These are phyloP conservation scores for Plasmodium relictum DNA, from an alignment of 169 alveolate species.

Conservation along the genomic window DNA sequence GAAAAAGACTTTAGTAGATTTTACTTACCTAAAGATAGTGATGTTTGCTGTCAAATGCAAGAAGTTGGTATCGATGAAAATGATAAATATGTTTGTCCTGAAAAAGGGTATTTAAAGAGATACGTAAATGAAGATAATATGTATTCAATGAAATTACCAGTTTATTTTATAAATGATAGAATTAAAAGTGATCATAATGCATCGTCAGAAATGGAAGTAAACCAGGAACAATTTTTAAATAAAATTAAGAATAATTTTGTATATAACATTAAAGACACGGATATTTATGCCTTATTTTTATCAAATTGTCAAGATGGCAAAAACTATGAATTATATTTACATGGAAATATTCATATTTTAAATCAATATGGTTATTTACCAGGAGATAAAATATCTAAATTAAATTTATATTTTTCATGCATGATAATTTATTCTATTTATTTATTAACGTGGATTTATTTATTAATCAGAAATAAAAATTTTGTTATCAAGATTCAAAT, in stretches of 20 bases:
- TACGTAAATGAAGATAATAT: slow-evolving; percentile 40
- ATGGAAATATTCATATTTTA: slow-evolving; percentile 76
- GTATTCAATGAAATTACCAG: slow-evolving; percentile 72
- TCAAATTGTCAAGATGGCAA: slow-evolving; percentile 74
- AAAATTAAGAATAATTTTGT: slow-evolving; percentile 13
- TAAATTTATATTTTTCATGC: slow-evolving; percentile 63
- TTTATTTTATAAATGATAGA: slow-evolving; percentile 74
- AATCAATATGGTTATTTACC: slow-evolving; percentile 76
- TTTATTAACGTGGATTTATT: slow-evolving; percentile 51
- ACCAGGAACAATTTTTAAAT: slow-evolving; percentile 29
- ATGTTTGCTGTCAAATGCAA: slow-evolving; percentile 55
- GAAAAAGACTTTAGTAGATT: slow-evolving; percentile 64
- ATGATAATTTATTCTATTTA: slow-evolving; percentile 46
- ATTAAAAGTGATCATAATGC: background rate
- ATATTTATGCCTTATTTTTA: slow-evolving; percentile 73
- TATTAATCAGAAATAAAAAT: slow-evolving; percentile 45
- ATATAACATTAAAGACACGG: slow-evolving; percentile 47
- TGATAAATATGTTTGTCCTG: slow-evolving; percentile 68
- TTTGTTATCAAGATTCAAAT: slow-evolving; percentile 69
- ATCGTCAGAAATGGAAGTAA: slow-evolving; percentile 46
- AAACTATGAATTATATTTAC: slow-evolving; percentile 68
- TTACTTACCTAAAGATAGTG: slow-evolving; percentile 65
- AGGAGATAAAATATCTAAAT: slow-evolving; percentile 75
- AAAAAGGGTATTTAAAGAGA: slow-evolving; percentile 72
- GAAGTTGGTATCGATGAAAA: slow-evolving; percentile 26